phyloP scores from a whole-genome alignment of 257 asterid species.

The Cynanchum wilfordii region DNA sequence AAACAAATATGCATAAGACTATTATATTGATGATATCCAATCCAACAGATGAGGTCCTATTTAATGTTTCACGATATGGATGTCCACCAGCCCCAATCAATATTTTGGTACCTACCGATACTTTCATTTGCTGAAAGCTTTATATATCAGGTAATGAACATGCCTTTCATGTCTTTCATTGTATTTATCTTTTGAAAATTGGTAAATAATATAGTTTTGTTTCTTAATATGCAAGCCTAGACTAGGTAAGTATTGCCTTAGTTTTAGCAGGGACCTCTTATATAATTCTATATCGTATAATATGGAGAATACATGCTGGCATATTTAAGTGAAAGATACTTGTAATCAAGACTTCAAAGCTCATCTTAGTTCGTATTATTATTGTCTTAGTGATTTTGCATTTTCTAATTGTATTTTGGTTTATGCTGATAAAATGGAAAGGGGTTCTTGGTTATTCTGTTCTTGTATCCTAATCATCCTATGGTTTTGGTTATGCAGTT shows the following conservation, averaged over 20 bases:
- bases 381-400: neutral
- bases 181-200: neutral
- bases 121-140: constrained; percentile 89
- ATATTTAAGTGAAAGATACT: neutral
- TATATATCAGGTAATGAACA: constrained; percentile 71
- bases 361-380: neutral
- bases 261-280: neutral
- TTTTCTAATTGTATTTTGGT: neutral
- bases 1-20: neutral
- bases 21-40: neutral
- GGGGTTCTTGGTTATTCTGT: neutral
- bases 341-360: neutral
- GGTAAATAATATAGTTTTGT: neutral
- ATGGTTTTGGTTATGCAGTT: constrained; percentile 45
- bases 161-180: neutral
- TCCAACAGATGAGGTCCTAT: constrained; percentile 82
- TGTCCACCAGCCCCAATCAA: constrained; percentile 45
- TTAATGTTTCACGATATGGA: constrained; percentile 90
- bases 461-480: constrained; percentile 19
- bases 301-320: neutral
- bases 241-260: neutral
- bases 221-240: neutral
- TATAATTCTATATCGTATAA: neutral
- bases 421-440: neutral
- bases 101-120: constrained; percentile 75